These are phyloP conservation scores for Friedmanniomyces endolithicus DNA, from an alignment of 495 filamentous ascomycete genomes.

Conservation along the genomic window DNA sequence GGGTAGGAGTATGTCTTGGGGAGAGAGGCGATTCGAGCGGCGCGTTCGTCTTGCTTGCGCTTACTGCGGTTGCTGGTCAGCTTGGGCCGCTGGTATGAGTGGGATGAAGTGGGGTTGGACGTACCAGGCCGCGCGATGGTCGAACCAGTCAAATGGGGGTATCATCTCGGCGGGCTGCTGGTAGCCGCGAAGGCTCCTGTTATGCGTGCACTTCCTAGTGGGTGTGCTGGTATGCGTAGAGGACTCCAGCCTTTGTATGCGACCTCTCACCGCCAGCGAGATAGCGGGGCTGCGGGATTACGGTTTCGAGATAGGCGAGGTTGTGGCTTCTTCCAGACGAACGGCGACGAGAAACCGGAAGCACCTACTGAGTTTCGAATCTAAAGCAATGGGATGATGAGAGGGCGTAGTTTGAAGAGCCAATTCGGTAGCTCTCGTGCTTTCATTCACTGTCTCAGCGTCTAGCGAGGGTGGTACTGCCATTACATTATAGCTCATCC, in stretches of 20 bases:
- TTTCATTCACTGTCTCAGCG: background rate
- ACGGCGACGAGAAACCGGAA: too few relatives aligned
- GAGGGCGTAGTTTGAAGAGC: background rate
- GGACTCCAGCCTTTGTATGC: background rate
- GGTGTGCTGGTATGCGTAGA: background rate
- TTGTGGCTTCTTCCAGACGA: background rate
- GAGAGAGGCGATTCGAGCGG: slow-evolving; percentile 53
- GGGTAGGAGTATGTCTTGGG: slow-evolving; percentile 50
- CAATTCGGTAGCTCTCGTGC: background rate
- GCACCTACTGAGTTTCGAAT: too few relatives aligned
- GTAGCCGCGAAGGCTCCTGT: background rate
- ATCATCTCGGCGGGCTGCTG: slow-evolving; percentile 32
- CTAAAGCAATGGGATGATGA: too few relatives aligned
- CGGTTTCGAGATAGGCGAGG: too few relatives aligned
- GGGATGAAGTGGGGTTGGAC: slow-evolving; percentile 14
- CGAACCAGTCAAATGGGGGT: slow-evolving; percentile 47
- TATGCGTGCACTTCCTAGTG: background rate
- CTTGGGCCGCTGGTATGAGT: background rate
- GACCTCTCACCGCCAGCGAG: too few relatives aligned
- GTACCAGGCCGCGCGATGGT: slow-evolving; percentile 44
- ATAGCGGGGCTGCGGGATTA: too few relatives aligned
- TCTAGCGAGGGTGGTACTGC: background rate
- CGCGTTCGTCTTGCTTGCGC: slow-evolving; percentile 67
- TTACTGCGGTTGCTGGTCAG: slow-evolving; percentile 38
- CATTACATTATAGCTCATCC: background rate